These are phyloP conservation scores for Trichoderma sp. DNA, from an alignment of 2,329 filamentous ascomycete genomes.

Conservation along the genomic window DNA sequence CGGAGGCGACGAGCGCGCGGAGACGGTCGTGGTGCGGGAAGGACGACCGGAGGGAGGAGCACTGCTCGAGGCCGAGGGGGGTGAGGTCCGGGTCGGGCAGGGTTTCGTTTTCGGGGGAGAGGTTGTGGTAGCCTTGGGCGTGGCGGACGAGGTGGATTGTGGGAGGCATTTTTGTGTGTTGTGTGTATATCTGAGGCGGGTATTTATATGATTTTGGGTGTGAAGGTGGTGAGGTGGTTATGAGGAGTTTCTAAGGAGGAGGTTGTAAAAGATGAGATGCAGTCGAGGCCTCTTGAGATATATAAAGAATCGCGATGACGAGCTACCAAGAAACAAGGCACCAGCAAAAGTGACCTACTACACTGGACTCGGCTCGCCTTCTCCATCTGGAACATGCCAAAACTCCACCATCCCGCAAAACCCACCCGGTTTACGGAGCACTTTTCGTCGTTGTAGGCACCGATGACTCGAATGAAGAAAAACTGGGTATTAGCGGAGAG, in stretches of 20 bases:
- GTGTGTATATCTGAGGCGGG: background rate
- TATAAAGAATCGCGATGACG: too few relatives aligned
- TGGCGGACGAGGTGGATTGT: slow-evolving; percentile 71
- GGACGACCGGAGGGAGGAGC: slow-evolving; percentile 58
- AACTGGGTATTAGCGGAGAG: slow-evolving; percentile 7
- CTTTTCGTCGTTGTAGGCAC: too few relatives aligned
- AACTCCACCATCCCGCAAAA: slow-evolving; percentile 4
- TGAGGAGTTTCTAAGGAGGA: background rate
- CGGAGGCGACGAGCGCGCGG: slow-evolving; percentile 74
- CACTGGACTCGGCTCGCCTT: background rate
- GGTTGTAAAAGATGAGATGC: background rate
- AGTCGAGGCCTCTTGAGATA: background rate
- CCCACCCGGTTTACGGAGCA: background rate
- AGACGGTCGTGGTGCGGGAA: slow-evolving; percentile 69
- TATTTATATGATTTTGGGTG: background rate
- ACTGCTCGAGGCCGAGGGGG: slow-evolving; percentile 74
- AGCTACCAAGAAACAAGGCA: background rate
- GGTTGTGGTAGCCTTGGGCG: slow-evolving; percentile 81
- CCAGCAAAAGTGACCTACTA: background rate
- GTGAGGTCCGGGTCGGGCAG: slow-evolving; percentile 81
- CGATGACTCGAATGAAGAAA: slow-evolving; percentile 14
- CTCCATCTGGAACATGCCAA: slow-evolving; percentile 8
- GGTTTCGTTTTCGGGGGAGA: slow-evolving; percentile 66
- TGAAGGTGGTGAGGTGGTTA: background rate
- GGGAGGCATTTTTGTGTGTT: slow-evolving; percentile 47